These are phyloP conservation scores for Yamadazyma insecticola DNA, from an alignment of 805 yeast genomes.

Conservation along the genomic window DNA sequence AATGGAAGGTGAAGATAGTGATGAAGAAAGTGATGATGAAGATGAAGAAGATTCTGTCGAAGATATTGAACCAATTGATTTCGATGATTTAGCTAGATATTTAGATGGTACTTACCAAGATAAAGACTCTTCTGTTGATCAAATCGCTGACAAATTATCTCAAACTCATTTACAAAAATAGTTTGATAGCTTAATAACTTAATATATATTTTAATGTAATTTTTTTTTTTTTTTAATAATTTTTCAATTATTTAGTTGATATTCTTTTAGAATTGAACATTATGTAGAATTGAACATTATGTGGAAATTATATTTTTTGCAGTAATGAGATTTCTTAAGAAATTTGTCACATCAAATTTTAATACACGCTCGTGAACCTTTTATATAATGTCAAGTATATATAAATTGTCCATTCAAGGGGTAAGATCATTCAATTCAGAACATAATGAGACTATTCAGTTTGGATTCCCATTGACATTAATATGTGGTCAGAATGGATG, in stretches of 20 bases:
- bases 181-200: too few species aligned
- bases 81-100: slow-evolving; percentile 48
- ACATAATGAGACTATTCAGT: slow-evolving; percentile 79
- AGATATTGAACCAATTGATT: slow-evolving; percentile 37
- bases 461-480: slow-evolving; percentile 84
- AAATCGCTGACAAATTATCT: slow-evolving; percentile 56
- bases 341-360: too few species aligned
- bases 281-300: too few species aligned
- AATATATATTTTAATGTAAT: too few species aligned
- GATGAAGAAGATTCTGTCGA: slow-evolving; percentile 56
- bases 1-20: slow-evolving; percentile 76
- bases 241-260: too few species aligned
- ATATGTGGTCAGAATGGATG: slow-evolving; percentile 96
- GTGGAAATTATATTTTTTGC: too few species aligned
- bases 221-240: too few species aligned
- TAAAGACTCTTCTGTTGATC: slow-evolving; percentile 46
- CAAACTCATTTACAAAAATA: too few species aligned
- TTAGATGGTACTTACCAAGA: slow-evolving; percentile 46
- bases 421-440: slow-evolving; percentile 88
- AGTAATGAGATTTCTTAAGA: too few species aligned
- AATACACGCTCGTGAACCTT: too few species aligned
- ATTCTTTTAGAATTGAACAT: too few species aligned
- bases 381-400: slow-evolving; percentile 40
- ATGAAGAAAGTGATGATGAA: slow-evolving; percentile 62
- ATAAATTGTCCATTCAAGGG: slow-evolving; percentile 62